phyloP scores from a whole-genome alignment of 768 basidiomycete species.

The Pleurotus giganteus region DNA sequence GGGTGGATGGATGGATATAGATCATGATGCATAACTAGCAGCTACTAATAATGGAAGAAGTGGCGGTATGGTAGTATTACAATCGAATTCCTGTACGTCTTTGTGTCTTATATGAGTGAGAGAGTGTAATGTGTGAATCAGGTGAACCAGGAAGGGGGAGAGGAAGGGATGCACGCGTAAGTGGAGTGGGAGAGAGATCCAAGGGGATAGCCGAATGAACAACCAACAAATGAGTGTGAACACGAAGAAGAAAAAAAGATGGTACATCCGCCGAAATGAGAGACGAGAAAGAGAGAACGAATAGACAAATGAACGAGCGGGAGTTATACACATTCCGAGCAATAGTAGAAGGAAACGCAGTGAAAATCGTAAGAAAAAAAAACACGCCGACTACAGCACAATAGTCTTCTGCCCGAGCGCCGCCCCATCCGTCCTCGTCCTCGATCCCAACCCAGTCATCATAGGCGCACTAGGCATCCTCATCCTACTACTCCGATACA shows the following conservation, averaged over 20 bases:
- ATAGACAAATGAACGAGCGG: neutral
- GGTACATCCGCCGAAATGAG: neutral
- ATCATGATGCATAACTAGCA: too few relatives aligned
- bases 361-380: neutral
- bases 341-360: neutral
- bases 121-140: too few relatives aligned
- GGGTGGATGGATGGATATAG: too few relatives aligned
- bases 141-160: too few relatives aligned
- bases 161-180: too few relatives aligned
- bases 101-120: too few relatives aligned
- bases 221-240: too few relatives aligned
- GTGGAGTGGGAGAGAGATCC: too few relatives aligned
- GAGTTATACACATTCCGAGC: neutral
- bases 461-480: constrained; percentile 10
- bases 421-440: neutral
- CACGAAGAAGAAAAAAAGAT: neutral
- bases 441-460: neutral
- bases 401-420: neutral
- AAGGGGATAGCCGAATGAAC: too few relatives aligned
- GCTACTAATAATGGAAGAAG: too few relatives aligned
- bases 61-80: too few relatives aligned
- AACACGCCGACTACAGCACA: neutral
- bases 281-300: neutral
- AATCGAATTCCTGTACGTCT: too few relatives aligned
- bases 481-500: constrained; percentile 42